phyloP scores from a whole-genome alignment of 108 stramenopile genomes.

The Skeletonema menzelii region DNA sequence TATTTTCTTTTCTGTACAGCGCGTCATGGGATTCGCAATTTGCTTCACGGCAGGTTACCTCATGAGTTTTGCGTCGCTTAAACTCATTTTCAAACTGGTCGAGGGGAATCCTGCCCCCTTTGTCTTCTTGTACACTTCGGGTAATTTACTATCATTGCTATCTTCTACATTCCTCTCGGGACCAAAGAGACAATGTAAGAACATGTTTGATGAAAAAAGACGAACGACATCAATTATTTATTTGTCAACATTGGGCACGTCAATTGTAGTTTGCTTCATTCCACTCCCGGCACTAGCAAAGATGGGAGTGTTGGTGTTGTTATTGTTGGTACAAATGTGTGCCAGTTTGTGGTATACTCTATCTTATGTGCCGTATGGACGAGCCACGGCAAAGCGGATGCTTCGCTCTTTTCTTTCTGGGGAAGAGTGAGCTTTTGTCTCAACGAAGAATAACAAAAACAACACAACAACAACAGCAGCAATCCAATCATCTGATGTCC shows the following conservation, averaged over 20 bases:
- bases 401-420: slow-evolving; percentile 9
- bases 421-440: slow-evolving; percentile 8
- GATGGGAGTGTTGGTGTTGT: slow-evolving; percentile 53
- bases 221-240: slow-evolving; percentile 61
- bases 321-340: slow-evolving; percentile 65
- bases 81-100: slow-evolving; percentile 74
- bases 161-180: slow-evolving; percentile 44
- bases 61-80: slow-evolving; percentile 83
- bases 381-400: slow-evolving; percentile 47
- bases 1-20: not conserved
- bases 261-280: slow-evolving; percentile 74
- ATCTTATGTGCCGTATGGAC: slow-evolving; percentile 82
- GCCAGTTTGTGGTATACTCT: slow-evolving; percentile 82
- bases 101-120: slow-evolving; percentile 85
- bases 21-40: slow-evolving; percentile 12
- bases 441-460: no score
- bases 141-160: slow-evolving; percentile 32
- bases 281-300: slow-evolving; percentile 54
- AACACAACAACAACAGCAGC: no score
- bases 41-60: slow-evolving; percentile 79
- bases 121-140: slow-evolving; percentile 69
- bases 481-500: not conserved
- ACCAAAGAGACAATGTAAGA: slow-evolving; percentile 43
- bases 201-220: slow-evolving; percentile 84
- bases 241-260: slow-evolving; percentile 57